Evolutionary conservation across 2,329 filamentous ascomycete species (phyloP).

Genomic region (Botryosphaeria dothidea): DNA sequence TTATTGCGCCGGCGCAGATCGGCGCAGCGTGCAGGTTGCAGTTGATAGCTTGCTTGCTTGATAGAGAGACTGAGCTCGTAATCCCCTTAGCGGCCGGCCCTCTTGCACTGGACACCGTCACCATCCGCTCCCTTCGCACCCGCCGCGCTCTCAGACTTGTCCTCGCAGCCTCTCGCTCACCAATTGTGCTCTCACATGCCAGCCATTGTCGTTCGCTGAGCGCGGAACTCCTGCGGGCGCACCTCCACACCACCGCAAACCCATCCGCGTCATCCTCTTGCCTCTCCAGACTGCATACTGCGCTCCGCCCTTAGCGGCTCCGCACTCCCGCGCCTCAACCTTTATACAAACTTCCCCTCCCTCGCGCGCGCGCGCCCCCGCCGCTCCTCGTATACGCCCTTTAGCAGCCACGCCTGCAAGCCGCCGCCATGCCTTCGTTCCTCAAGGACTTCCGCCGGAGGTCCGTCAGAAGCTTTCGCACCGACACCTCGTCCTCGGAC

Average conservation of each 20-base stretch:
- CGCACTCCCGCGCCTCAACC: background rate
- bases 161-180: background rate
- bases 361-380: background rate
- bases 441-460: conserved; percentile 73
- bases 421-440: conserved; percentile 56
- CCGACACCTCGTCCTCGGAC: conserved; percentile 15
- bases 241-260: background rate
- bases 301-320: background rate
- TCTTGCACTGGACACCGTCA: conserved; percentile 9
- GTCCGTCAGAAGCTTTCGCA: conserved; percentile 68
- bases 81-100: conserved; percentile 17
- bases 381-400: background rate
- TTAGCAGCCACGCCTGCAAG: background rate
- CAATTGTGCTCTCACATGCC: conserved; percentile 16
- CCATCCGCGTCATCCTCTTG: conserved; percentile 10
- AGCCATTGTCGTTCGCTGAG: conserved; percentile 19
- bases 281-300: background rate
- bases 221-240: conserved; percentile 10
- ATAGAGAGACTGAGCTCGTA: conserved; percentile 18
- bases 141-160: background rate
- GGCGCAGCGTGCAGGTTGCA: conserved; percentile 13
- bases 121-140: conserved; percentile 1
- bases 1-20: conserved; percentile 16
- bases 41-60: conserved; percentile 17
- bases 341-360: background rate